Base-by-base conservation (phyloP, 2,329 filamentous ascomycete genomes). In the Ascochyta clinopodiicola region DNA sequence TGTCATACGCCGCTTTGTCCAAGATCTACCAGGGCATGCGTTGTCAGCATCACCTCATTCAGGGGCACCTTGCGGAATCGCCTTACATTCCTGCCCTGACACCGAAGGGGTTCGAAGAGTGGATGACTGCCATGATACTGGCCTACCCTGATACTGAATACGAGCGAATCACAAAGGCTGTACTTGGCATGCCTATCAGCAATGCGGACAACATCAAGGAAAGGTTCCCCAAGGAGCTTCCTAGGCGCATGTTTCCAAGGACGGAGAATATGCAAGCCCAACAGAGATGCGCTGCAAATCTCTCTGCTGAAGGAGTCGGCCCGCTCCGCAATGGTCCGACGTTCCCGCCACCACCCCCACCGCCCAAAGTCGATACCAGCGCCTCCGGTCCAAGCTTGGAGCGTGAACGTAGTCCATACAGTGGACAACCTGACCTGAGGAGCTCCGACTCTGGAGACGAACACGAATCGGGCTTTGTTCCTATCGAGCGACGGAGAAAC, bases 91-190 rank as follows among this genome's bases (percentile, higher is more conserved):
- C 80, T 5, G 78, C 74, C 5, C 64, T 82, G 34, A 82, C 80
- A 3, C 79, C 80, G 7, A 53, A 70, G 19, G 80, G 80, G 7
- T 82, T 82, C 51, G 70, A 79, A 37, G 66, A 70, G 17, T 96
- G 91, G 88, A 86, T 90, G 78, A 88, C 85, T 1, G 80, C 85
- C 35, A 84, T 91, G 72, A 88, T 94, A 34, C 84, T 86, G 60
- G 89, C 91, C 1, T 87, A 92, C 61, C 92, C 92, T 0, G 87
- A 92, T 36, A 82, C 85, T 42, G 92, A 96, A 73, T 88, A 86
- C 54, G 81, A 84, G 37, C 85, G 92, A 9, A 79, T 96, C 4
- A 81, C 86, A 38, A 86, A 84, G 53, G 85, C 91, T 21, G 84
- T 93, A 3, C 74, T 86, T 3, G 83, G 88, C 39, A 85, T 93